Base-by-base conservation (phyloP, 768 basidiomycete species). In the Strobilomyces dryophilus region DNA sequence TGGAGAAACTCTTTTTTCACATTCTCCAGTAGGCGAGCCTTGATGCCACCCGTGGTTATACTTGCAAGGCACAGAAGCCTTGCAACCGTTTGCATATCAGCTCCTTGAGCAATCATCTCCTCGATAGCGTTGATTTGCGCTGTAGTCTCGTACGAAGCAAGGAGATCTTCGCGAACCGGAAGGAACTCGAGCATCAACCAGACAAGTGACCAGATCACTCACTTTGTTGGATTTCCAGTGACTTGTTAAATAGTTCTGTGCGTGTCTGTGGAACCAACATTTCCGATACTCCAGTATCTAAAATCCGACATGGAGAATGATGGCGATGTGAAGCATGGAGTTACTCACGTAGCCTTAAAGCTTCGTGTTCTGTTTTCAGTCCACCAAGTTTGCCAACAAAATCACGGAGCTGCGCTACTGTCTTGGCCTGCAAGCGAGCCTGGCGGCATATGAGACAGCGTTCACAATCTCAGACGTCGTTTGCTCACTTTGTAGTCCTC, bases 151-250 rank as follows among this genome's bases (percentile, higher is more conserved):
- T 95, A 93, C 8, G 93, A 95, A 8, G 94, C 92, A 29, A 98
- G 80, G n/a, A 99, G 77, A 68, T 98, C 95, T 98, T 64, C 24
- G 11, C 14, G 14, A 8, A 46, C 37, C 11, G 41, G 15, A 39
- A 32, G 21, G 31, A 24, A 27, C 20, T 46, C 42, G 17, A 17
- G 31, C 17, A 44, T 62, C 42, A 59, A 54, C 35, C 55, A 47
- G 20, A 39, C 59, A 3, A 24, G 44, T n/a, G 21, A 27, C 20
- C 17, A 57, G 52, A 12, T 20, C 15, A 27, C 81, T 65, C 63
- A 93, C 94, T 98, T 69, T 98, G 97, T 65, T 98, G 95, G 14
- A 97, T 88, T 72, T 98, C 95, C 10, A 99, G 76, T 11, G 86
- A 89, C 64, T 85, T 88, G 71, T 93, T 92, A 73, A 99, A 99